A percentile compares a stretch with the other conserved stretches of the same genome.
phyloP scores from a whole-genome alignment of 2,329 filamentous ascomycete genomes.

The Arthrinium phaeospermum region DNA sequence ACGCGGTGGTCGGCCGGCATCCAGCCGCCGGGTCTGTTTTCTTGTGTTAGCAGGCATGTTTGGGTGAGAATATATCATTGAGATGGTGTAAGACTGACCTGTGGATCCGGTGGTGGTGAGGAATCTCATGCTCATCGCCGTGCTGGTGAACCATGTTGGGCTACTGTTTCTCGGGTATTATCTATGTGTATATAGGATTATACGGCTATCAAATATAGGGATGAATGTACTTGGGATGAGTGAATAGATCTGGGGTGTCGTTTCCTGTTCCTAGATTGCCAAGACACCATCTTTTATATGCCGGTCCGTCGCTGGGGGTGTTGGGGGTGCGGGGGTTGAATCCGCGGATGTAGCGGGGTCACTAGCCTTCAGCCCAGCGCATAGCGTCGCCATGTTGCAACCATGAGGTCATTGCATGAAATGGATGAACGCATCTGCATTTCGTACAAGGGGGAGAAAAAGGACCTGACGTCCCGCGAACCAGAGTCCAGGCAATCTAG shows the following conservation, averaged over 20 bases:
- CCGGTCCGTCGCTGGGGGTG: neutral
- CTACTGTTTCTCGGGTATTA: neutral
- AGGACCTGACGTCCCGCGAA: neutral
- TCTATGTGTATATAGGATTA: neutral
- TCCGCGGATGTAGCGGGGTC: neutral
- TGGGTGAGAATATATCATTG: neutral
- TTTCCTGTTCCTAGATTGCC: conserved; percentile 2
- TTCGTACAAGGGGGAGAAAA: neutral
- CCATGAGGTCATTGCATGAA: conserved; percentile 12
- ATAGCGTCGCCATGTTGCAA: conserved; percentile 2
- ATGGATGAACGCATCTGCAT: neutral
- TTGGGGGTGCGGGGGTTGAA: neutral
- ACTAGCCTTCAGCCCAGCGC: conserved; percentile 4
- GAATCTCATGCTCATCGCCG: conserved; percentile 58
- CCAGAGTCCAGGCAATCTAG: neutral
- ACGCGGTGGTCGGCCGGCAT: conserved; percentile 67
- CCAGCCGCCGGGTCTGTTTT: conserved; percentile 56
- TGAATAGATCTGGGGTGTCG: neutral
- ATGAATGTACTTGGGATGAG: neutral
- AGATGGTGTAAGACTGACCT: conserved; percentile 43
- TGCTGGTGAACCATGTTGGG: conserved; percentile 55
- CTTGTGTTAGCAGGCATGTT: neutral
- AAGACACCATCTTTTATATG: conserved; percentile 17
- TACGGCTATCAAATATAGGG: neutral
- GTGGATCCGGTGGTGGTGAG: conserved; percentile 50